Percentiles rank a stretch among this genome's conserved stretches.
These are phyloP conservation scores for Cladosporium cucumerinum DNA, from an alignment of 2,329 filamentous ascomycete genomes.

Conservation along the genomic window DNA sequence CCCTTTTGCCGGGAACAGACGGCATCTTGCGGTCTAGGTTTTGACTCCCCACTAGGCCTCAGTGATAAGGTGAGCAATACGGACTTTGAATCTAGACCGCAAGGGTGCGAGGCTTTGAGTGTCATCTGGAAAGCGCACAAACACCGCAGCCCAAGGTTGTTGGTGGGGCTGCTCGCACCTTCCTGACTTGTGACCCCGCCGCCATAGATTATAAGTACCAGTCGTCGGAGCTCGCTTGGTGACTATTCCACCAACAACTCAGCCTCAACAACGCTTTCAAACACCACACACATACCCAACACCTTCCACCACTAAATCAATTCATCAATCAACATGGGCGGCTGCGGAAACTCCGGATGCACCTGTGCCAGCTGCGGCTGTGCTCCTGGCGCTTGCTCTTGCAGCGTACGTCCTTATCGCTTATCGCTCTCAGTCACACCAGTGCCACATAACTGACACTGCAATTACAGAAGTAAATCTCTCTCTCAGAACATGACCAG, in stretches of 20 bases:
- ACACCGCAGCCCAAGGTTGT: background rate
- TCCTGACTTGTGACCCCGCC: background rate
- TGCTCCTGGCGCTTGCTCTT: constrained; percentile 31
- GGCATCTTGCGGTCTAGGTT: background rate
- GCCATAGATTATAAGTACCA: constrained; percentile 7
- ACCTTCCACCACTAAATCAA: constrained; percentile 16
- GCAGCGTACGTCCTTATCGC: constrained; percentile 22
- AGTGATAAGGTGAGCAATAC: background rate
- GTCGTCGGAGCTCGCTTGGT: background rate
- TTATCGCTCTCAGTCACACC: background rate
- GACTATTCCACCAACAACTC: background rate
- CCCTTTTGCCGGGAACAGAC: constrained; percentile 11
- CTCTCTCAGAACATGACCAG: background rate
- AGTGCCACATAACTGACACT: constrained; percentile 16
- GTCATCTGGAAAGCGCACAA: constrained; percentile 5
- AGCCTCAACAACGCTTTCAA: constrained; percentile 8
- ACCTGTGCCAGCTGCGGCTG: constrained; percentile 32
- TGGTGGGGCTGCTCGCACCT: background rate
- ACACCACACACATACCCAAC: constrained; percentile 7
- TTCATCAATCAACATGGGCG: constrained; percentile 29
- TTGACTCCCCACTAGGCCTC: background rate
- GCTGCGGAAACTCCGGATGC: constrained; percentile 34
- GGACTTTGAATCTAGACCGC: background rate
- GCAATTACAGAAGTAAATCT: constrained; percentile 11
- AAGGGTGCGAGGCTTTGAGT: background rate